Evolutionary conservation across 106 monocot genomes (phyloP).

Genomic region (Phalaenopsis equestris): DNA sequence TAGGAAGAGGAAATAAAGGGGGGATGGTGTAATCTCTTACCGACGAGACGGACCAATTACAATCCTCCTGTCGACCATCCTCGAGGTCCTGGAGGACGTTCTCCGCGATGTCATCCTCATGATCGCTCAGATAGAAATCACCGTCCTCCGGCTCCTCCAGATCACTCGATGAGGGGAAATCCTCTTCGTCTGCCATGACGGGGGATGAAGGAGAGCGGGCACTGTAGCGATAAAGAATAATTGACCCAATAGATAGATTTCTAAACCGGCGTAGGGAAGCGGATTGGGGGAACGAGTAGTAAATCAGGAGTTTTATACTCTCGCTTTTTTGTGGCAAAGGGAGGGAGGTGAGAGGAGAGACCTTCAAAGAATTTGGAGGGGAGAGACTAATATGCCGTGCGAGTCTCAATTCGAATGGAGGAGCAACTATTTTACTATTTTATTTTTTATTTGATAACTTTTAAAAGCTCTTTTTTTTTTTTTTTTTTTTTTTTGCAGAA

Average conservation of each 20-base stretch:
- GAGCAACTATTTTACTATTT: too few relatives aligned
- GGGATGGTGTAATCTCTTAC: conserved; percentile 15
- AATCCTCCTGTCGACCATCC: conserved; percentile 36
- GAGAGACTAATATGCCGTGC: too few relatives aligned
- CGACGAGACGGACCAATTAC: conserved; percentile 62
- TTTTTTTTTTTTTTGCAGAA: too few relatives aligned
- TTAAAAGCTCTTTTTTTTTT: too few relatives aligned
- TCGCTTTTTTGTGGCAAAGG: not conserved
- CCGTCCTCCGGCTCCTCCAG: conserved; percentile 19
- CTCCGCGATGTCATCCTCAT: conserved; percentile 42
- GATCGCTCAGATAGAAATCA: conserved; percentile 46
- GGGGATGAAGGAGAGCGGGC: not conserved
- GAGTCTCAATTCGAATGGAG: too few relatives aligned
- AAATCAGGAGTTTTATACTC: not conserved
- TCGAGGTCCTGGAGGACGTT: conserved; percentile 44
- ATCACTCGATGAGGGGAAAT: conserved; percentile 35
- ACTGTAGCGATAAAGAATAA: not conserved
- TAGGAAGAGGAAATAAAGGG: not conserved
- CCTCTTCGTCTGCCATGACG: conserved; percentile 27
- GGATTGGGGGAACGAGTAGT: not conserved
- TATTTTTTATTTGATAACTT: too few relatives aligned
- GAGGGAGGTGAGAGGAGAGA: not conserved
- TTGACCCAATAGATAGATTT: not conserved
- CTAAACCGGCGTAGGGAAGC: not conserved
- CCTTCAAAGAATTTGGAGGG: not conserved